Evolutionary conservation across 2,329 filamentous ascomycete species (phyloP).

Genomic region (Cylindrodendrum hubeiense): DNA sequence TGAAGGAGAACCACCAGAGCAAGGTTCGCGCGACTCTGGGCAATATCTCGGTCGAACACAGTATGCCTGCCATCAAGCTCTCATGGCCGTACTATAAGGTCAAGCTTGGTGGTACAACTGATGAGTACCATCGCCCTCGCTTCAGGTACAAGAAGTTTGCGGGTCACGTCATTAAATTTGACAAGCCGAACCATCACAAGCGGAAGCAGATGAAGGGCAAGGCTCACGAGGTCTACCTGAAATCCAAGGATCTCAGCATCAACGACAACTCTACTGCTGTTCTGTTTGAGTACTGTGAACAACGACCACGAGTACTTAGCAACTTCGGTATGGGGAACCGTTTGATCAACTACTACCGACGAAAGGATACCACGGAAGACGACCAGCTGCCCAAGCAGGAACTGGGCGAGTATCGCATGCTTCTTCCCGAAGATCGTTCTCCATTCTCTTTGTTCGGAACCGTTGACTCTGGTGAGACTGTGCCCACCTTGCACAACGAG

Average conservation of each 20-base stretch:
- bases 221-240: conserved; percentile 81
- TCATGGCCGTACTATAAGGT: conserved; percentile 98
- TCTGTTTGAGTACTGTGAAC: conserved; percentile 95
- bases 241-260: conserved; percentile 85
- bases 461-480: conserved; percentile 90
- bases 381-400: conserved; percentile 82
- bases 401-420: conserved; percentile 87
- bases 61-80: conserved; percentile 88
- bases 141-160: conserved; percentile 78
- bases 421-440: conserved; percentile 94
- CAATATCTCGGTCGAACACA: conserved; percentile 93
- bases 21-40: conserved; percentile 94
- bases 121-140: conserved; percentile 85
- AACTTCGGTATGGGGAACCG: conserved; percentile 98
- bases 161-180: conserved; percentile 78
- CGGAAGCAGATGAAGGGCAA: conserved; percentile 86
- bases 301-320: conserved; percentile 89
- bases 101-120: conserved; percentile 80
- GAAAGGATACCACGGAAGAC: conserved; percentile 80
- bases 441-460: conserved; percentile 96
- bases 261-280: conserved; percentile 90
- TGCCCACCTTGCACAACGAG: conserved; percentile 91
- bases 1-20: conserved; percentile 97
- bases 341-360: conserved; percentile 96
- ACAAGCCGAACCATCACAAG: conserved; percentile 79